Conservation (phyloP, 2,329 filamentous ascomycete genomes). For the Paraphaeosphaeria minitans region DNA sequence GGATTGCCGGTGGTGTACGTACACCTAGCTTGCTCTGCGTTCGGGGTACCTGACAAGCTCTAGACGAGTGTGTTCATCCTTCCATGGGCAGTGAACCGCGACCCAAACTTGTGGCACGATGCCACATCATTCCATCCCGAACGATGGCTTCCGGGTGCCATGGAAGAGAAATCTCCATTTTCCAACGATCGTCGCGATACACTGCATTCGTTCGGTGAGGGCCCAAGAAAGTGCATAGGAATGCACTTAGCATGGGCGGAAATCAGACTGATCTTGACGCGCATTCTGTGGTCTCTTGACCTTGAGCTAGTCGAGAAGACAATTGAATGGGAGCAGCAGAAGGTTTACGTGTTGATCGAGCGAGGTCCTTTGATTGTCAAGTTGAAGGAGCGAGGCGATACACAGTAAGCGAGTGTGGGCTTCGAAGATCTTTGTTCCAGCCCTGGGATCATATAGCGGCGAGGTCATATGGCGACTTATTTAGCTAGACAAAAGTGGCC, state of each 20-base stretch:
- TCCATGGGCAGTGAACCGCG: conserved; percentile 7
- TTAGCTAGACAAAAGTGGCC: too few species aligned
- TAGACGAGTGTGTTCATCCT: conserved; percentile 15
- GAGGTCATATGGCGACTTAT: too few species aligned
- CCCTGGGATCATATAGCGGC: too few species aligned
- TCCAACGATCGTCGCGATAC: conserved; percentile 9
- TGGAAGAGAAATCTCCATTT: conserved; percentile 6
- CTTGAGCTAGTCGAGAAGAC: conserved; percentile 7
- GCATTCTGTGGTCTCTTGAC: conserved; percentile 12
- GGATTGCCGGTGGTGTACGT: conserved; percentile 16
- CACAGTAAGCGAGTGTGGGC: neutral
- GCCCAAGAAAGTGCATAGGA: conserved; percentile 36
- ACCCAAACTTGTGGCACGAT: conserved; percentile 8
- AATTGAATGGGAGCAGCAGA: conserved; percentile 13
- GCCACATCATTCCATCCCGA: conserved; percentile 12
- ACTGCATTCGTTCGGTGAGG: conserved; percentile 46
- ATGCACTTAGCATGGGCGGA: conserved; percentile 20
- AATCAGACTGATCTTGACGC: conserved; percentile 11
- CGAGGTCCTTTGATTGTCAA: conserved; percentile 11
- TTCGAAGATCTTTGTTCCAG: neutral
- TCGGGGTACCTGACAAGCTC: neutral
- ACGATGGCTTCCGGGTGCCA: conserved; percentile 8
- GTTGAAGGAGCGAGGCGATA: neutral
- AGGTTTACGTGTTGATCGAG: conserved; percentile 15
- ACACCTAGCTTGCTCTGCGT: neutral